Conservation (phyloP, 176 grass and related monocot genomes). For the Bolboschoenus planiculmis region DNA sequence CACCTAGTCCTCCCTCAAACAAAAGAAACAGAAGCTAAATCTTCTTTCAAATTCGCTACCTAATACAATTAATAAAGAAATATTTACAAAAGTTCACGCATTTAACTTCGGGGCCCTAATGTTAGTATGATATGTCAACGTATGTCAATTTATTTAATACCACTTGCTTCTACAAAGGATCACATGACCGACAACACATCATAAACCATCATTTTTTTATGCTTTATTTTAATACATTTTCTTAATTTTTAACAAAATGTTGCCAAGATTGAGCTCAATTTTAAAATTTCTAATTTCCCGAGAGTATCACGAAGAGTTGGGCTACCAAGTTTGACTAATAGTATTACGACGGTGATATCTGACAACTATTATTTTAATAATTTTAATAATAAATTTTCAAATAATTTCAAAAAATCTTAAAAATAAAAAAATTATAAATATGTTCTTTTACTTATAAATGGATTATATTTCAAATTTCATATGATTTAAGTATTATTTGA, state of each 20-base stretch:
- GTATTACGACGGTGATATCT: too few species aligned
- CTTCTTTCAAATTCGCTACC: neutral
- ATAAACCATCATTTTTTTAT: neutral
- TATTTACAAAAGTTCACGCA: neutral
- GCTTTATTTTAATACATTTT: neutral
- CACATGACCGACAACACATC: constrained; percentile 6
- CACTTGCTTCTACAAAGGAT: neutral
- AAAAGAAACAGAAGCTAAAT: neutral
- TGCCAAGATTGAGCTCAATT: neutral
- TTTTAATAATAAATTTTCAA: too few species aligned
- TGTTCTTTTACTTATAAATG: too few species aligned
- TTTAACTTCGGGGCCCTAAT: neutral
- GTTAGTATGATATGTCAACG: constrained; percentile 2
- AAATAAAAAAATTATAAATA: too few species aligned
- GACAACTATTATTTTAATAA: too few species aligned
- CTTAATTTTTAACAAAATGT: neutral
- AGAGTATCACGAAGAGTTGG: neutral
- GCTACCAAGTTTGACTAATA: neutral
- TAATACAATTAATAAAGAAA: neutral
- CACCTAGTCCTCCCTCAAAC: neutral
- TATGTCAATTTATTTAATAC: neutral
- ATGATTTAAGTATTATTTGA: too few species aligned
- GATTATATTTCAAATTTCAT: too few species aligned
- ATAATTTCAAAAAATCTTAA: too few species aligned
- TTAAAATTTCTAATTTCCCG: neutral